Evolutionary conservation across 352 stramenopile genomes (phyloP).

Genomic region (Phytopythium montanum): DNA sequence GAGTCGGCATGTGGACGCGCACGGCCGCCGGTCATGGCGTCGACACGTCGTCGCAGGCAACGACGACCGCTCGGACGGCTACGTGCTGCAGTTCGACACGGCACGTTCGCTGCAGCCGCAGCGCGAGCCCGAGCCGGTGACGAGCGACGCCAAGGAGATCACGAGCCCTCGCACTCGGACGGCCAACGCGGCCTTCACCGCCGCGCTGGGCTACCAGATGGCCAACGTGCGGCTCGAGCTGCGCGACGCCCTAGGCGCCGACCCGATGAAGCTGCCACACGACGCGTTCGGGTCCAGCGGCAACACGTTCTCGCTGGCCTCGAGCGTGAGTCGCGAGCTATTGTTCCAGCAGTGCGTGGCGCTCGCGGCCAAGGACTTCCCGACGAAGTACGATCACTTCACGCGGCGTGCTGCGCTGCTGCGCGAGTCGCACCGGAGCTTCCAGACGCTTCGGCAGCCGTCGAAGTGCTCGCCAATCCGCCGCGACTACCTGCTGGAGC

Average conservation of each 20-base stretch:
- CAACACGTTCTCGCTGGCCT: slow-evolving; percentile 4
- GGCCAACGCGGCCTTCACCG: slow-evolving; percentile 7
- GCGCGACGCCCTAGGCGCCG: slow-evolving; percentile 18
- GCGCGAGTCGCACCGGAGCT: slow-evolving; percentile 13
- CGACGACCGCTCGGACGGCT: slow-evolving; percentile 22
- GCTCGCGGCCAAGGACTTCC: slow-evolving; percentile 29
- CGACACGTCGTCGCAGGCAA: slow-evolving; percentile 18
- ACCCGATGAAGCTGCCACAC: slow-evolving; percentile 21
- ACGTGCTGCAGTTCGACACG: slow-evolving; percentile 28
- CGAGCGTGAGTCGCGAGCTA: slow-evolving; percentile 11
- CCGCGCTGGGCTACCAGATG: slow-evolving; percentile 11
- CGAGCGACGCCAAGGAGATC: slow-evolving; percentile 8
- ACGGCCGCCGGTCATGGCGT: slow-evolving; percentile 36
- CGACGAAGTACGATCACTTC: slow-evolving; percentile 49
- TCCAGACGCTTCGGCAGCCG: slow-evolving; percentile 3
- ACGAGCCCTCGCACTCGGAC: slow-evolving; percentile 7
- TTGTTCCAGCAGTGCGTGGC: slow-evolving; percentile 19
- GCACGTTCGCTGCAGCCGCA: slow-evolving; percentile 6
- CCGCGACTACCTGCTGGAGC: slow-evolving; percentile 38
- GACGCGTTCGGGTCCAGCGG: slow-evolving; percentile 16
- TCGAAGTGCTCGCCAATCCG: slow-evolving; percentile 18
- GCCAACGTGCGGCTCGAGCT: slow-evolving; percentile 26
- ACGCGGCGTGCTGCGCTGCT: slow-evolving; percentile 7
- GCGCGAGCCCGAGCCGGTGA: slow-evolving; percentile 26
- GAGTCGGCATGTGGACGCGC: slow-evolving; percentile 31